These are phyloP conservation scores for Circinella umbellata DNA, from an alignment of 371 early-diverging fungal genomes.

Conservation along the genomic window DNA sequence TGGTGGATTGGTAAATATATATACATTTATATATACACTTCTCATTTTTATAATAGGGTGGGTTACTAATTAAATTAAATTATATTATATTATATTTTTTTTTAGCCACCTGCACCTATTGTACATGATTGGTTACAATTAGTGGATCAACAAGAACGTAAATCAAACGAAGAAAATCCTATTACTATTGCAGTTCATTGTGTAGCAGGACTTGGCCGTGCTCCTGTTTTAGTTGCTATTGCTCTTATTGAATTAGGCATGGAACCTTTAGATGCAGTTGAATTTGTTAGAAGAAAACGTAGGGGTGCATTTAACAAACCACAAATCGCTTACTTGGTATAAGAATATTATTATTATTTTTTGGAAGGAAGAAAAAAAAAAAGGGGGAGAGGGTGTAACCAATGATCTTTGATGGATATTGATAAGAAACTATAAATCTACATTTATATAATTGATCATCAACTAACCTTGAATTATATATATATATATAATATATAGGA, in stretches of 20 bases:
- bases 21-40: not conserved
- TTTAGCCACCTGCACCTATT: slow-evolving; percentile 70
- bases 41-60: too few species aligned
- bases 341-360: too few species aligned
- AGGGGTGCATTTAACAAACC: slow-evolving; percentile 83
- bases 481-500: slow-evolving; percentile 34
- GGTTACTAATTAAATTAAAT: too few species aligned
- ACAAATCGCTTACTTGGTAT: slow-evolving; percentile 74
- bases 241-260: slow-evolving; percentile 83
- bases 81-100: too few species aligned
- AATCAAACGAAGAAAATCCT: slow-evolving; percentile 33
- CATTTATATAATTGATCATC: too few species aligned
- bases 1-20: slow-evolving; percentile 63
- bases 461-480: too few species aligned
- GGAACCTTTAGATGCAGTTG: slow-evolving; percentile 77
- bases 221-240: slow-evolving; percentile 74
- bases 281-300: slow-evolving; percentile 74
- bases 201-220: slow-evolving; percentile 83
- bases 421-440: too few species aligned
- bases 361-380: too few species aligned
- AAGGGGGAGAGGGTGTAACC: too few species aligned
- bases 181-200: slow-evolving; percentile 84
- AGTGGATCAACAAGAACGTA: slow-evolving; percentile 52
- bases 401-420: too few species aligned
- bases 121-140: slow-evolving; percentile 76